Evolutionary conservation across 2,329 filamentous ascomycete genomes (phyloP), one percentile per base, ranked within the genome.

Genomic region (Monosporascus sp.): DNA sequence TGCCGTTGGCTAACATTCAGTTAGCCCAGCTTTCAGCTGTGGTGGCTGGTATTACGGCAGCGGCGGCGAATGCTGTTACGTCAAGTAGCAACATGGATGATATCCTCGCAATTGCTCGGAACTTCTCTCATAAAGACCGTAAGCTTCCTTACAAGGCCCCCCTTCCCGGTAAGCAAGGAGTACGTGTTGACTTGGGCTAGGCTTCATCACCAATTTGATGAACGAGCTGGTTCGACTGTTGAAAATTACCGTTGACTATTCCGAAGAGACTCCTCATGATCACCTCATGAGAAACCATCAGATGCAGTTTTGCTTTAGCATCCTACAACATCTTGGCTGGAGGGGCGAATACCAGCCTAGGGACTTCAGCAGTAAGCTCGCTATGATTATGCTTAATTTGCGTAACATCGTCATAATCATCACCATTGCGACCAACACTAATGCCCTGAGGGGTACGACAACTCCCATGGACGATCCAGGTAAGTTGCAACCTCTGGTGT

Each of bases 271-370:
- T 2, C 80, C 83, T 45, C 82, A 88, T 60, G 86, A 93, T 65
- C 78, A 85, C 54, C 74, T 96, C 36, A 81, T 94, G 58, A 78
- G 86, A 55, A 92, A 94, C 62, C 76, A 78, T 3, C 78, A 85
- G 37, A 79, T 97, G 46, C 87, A 90, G 55, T 79, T 89, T 52
- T 89, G 85, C 53, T 76, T 97, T 14, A 89, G 89, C 63, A 82
- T 94, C 27, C 85, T 95, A 65, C 86, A 89, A 53, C 85, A 89
- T 50, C 74, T 97, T 9, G 89, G 88, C 3, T 92, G 88, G 65
- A 79, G 77, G 44, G 86, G 85, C 15, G 82, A 86, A 59, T 77
- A 77, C 53, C 74, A 77, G 37, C 72, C 79, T 7, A 83, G 89
- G 20, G 80, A 77, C 3, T 82, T 92, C 43, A 77, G 81, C 50